phyloP scores from a whole-genome alignment of 2,329 filamentous ascomycete species.

The Sporothrix curviconia region DNA sequence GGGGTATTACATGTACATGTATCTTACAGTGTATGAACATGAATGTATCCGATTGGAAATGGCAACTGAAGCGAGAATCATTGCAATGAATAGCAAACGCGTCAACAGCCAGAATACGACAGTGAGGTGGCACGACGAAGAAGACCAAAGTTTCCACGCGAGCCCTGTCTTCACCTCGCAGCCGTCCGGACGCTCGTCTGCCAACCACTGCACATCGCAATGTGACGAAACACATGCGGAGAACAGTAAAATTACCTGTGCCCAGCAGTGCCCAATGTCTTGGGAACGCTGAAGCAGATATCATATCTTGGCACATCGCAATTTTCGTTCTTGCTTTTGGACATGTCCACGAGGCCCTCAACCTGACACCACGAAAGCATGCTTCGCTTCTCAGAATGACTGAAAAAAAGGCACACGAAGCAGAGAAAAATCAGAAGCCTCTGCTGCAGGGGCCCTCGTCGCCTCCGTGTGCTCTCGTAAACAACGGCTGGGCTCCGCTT shows the following conservation, averaged over 20 bases:
- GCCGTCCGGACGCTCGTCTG: background rate
- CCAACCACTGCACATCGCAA: background rate
- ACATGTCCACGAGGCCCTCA: no score
- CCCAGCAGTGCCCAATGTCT: background rate
- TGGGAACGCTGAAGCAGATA: background rate
- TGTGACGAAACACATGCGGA: slow-evolving; percentile 8
- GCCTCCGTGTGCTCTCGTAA: background rate
- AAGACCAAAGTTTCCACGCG: background rate
- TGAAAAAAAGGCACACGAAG: no score
- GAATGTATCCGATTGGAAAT: no score
- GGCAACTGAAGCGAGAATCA: background rate
- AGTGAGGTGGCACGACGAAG: no score
- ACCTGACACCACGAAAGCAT: no score
- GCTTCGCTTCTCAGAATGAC: no score
- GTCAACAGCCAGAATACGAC: background rate
- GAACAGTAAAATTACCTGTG: slow-evolving; percentile 8
- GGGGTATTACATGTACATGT: no score
- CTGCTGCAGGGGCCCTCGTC: background rate
- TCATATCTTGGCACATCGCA: background rate
- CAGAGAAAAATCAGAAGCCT: no score
- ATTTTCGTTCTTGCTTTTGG: no score
- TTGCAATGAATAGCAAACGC: background rate
- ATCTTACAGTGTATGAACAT: no score
- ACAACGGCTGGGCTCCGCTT: slow-evolving; percentile 7
- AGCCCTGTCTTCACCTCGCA: background rate